Evolutionary conservation across 2,329 filamentous ascomycete species (phyloP), one percentile per base, ranked within the genome.

Genomic region (Pestalotiopsis sp.): DNA sequence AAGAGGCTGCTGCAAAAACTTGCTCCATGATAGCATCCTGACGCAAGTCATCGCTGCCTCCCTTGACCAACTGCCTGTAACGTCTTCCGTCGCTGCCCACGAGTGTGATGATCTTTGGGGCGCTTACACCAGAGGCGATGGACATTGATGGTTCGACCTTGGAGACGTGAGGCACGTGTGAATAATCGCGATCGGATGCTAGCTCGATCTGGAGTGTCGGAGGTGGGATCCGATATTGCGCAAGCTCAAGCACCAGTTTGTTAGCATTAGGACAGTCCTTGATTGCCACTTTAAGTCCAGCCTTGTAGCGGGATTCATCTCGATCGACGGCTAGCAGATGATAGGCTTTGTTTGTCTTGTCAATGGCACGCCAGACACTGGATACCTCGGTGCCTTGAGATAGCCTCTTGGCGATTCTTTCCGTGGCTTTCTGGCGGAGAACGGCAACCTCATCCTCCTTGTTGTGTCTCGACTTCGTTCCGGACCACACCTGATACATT

Each of bases 1-100:
- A 93, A 69, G 94, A 98, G 25, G 98, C 96, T 80, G 97, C 94
- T 69, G 95, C 93, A 78, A 99, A 99, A 1, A 99, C 96, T 81
- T 99, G 96, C 80, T 99, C 97, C 97, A 99, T 99, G 84, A 90
- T 99, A 59, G 95, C 94, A 76, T 99, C 96, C 82, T 99, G 96
- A 9, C 97, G 92, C 13, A 99, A 87, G 78, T 99, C 95, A 78
- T 99, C 96, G 76, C 95, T 95, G 20, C 96, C 95, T 71, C 94
- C 94, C 85, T 99, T 99, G 78, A 97, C 93, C 70, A 99, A 85
- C 80, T 98, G 94, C 79, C 93, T 97, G 82, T 95, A 97, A 45
- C 86, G 88, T 68, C 86, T 83, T 6, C 96, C 97, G 79, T 98
- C 89, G 20, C 88, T 93, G 17, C 90, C 93, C 23, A 93, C 80